Evolutionary conservation across 2,329 filamentous ascomycete species (phyloP).

Genomic region (Camptophora hylomeconis): DNA sequence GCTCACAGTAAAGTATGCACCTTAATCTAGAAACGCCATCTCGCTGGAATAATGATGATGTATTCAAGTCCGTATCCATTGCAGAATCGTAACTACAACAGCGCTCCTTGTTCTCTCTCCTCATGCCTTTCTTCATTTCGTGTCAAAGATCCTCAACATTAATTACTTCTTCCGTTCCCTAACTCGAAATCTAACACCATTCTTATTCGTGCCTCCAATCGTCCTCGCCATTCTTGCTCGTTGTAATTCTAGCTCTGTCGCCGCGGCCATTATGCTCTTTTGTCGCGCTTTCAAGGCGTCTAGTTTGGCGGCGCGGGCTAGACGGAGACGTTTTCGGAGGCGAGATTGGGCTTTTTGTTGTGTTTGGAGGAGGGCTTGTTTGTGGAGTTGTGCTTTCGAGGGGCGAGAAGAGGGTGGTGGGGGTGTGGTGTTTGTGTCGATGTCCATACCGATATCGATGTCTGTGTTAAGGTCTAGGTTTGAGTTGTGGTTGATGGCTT

Average conservation of each 20-base stretch:
- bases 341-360: conserved; percentile 29
- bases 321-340: conserved; percentile 35
- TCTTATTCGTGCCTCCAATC: conserved; percentile 49
- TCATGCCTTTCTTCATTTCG: too few species aligned
- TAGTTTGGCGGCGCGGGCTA: conserved; percentile 37
- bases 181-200: conserved; percentile 52
- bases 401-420: conserved; percentile 20
- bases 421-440: conserved; percentile 3
- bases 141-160: neutral
- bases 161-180: conserved; percentile 45
- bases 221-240: conserved; percentile 48
- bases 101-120: too few species aligned
- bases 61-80: too few species aligned
- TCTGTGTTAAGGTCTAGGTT: conserved; percentile 11
- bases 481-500: conserved; percentile 9
- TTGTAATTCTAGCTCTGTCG: conserved; percentile 45
- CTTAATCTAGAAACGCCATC: too few species aligned
- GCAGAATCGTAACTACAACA: too few species aligned
- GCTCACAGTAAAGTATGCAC: too few species aligned
- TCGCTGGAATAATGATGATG: too few species aligned
- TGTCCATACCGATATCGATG: conserved; percentile 10
- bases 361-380: conserved; percentile 26
- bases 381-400: conserved; percentile 31
- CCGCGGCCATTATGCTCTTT: conserved; percentile 40
- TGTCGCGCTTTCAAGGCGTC: conserved; percentile 41